Evolutionary conservation across 768 basidiomycete genomes (phyloP).

Genomic region (Amanita brunnescens): DNA sequence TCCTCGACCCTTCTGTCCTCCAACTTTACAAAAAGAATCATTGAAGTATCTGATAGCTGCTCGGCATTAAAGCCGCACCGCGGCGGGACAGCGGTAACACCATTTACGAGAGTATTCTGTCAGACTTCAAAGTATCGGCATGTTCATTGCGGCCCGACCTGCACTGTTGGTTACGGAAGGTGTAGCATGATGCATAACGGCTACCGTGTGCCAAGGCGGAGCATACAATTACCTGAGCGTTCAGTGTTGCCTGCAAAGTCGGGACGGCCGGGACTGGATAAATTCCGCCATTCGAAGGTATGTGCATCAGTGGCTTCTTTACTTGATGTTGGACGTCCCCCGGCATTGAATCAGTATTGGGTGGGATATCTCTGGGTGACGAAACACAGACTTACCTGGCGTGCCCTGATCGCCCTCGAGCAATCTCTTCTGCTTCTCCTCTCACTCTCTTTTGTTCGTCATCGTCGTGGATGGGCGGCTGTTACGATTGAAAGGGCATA

Average conservation of each 20-base stretch:
- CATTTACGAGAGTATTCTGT: constrained; percentile 18
- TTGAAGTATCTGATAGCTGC: constrained; percentile 50
- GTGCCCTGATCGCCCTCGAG: too few species aligned
- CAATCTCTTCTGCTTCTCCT: too few species aligned
- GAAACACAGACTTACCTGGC: too few species aligned
- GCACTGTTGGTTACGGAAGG: constrained; percentile 28
- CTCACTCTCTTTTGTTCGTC: too few species aligned
- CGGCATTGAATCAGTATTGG: constrained; percentile 16
- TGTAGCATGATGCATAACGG: constrained; percentile 21
- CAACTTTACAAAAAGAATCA: too few species aligned
- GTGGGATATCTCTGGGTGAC: background rate
- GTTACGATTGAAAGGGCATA: too few species aligned
- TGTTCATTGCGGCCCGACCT: constrained; percentile 33
- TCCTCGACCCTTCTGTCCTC: too few species aligned
- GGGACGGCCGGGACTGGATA: constrained; percentile 33
- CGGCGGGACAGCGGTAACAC: constrained; percentile 20
- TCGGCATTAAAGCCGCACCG: constrained; percentile 25
- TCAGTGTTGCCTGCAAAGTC: constrained; percentile 19
- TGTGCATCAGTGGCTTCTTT: constrained; percentile 58
- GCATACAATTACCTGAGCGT: background rate
- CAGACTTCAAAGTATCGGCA: constrained; percentile 34
- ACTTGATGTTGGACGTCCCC: constrained; percentile 50
- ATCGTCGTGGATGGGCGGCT: too few species aligned
- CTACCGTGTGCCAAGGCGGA: constrained; percentile 24
- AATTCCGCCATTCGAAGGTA: constrained; percentile 50